These are phyloP conservation scores for Phialophora chinensis DNA, from an alignment of 2,329 filamentous ascomycete species.

Conservation along the genomic window DNA sequence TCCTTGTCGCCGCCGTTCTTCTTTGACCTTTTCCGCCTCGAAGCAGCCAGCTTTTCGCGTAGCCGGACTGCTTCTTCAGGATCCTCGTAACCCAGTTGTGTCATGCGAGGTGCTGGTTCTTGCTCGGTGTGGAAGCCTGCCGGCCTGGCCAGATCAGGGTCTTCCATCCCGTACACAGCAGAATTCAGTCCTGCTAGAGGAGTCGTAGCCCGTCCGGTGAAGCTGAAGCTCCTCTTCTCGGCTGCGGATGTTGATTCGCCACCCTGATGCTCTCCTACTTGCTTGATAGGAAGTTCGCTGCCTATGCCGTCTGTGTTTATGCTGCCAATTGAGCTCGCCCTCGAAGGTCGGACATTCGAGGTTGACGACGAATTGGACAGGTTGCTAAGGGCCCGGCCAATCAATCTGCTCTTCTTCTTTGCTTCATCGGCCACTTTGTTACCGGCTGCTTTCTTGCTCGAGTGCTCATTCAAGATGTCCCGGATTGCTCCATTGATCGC, in stretches of 20 bases:
- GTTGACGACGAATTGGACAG: slow-evolving; percentile 48
- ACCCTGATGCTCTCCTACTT: slow-evolving; percentile 18
- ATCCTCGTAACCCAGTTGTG: slow-evolving; percentile 57
- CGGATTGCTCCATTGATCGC: slow-evolving; percentile 48
- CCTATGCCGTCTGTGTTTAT: slow-evolving; percentile 49
- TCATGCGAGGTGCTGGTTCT: slow-evolving; percentile 50
- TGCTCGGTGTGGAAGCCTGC: slow-evolving; percentile 43
- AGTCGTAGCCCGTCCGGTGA: slow-evolving; percentile 33
- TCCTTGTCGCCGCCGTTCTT: slow-evolving; percentile 46
- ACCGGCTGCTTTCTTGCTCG: slow-evolving; percentile 38
- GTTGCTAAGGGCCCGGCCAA: slow-evolving; percentile 52
- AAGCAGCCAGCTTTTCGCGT: slow-evolving; percentile 61
- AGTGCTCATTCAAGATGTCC: slow-evolving; percentile 50
- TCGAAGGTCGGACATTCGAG: slow-evolving; percentile 44
- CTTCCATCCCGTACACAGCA: slow-evolving; percentile 43
- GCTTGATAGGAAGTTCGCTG: slow-evolving; percentile 43
- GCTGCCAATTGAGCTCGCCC: slow-evolving; percentile 58
- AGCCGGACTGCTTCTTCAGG: slow-evolving; percentile 59
- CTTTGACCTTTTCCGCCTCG: slow-evolving; percentile 41
- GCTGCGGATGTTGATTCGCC: slow-evolving; percentile 15
- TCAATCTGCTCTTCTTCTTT: slow-evolving; percentile 46
- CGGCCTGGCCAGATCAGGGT: slow-evolving; percentile 36
- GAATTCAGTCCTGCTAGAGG: slow-evolving; percentile 43
- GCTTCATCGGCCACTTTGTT: slow-evolving; percentile 35
- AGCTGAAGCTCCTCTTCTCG: slow-evolving; percentile 26